These are phyloP conservation scores for Handroanthus guayacan DNA, from an alignment of 257 asterid species.

Conservation along the genomic window DNA sequence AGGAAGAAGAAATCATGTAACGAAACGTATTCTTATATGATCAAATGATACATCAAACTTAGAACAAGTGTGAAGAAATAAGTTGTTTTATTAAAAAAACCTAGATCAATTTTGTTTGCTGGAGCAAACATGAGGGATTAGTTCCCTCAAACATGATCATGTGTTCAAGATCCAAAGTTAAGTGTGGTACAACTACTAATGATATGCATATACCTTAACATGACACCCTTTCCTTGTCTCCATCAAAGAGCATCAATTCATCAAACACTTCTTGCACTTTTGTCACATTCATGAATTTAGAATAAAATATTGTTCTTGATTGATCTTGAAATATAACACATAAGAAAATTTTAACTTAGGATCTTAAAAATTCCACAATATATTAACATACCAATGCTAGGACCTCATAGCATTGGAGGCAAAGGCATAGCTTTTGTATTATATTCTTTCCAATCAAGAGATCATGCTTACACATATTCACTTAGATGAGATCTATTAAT, in stretches of 20 bases:
- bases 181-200: neutral
- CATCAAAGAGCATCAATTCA: constrained; percentile 1
- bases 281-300: neutral
- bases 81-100: too few species aligned
- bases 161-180: neutral
- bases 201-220: neutral
- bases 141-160: neutral
- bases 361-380: neutral
- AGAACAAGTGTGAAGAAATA: too few species aligned
- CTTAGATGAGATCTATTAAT: constrained; percentile 21
- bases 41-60: too few species aligned
- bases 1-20: too few species aligned
- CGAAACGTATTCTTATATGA: too few species aligned
- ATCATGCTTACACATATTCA: neutral
- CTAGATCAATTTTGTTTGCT: too few species aligned
- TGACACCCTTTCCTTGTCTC: neutral
- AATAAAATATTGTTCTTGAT: neutral
- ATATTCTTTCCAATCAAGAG: neutral
- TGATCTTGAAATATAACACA: neutral
- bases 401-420: too few species aligned
- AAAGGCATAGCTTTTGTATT: neutral
- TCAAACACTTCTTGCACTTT: neutral
- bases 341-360: neutral
- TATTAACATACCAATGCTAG: too few species aligned
- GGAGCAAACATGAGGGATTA: neutral